A percentile compares a stretch with the other conserved stretches of the same genome.
phyloP scores from a whole-genome alignment of 768 basidiomycete species.

The Suillus americanus region DNA sequence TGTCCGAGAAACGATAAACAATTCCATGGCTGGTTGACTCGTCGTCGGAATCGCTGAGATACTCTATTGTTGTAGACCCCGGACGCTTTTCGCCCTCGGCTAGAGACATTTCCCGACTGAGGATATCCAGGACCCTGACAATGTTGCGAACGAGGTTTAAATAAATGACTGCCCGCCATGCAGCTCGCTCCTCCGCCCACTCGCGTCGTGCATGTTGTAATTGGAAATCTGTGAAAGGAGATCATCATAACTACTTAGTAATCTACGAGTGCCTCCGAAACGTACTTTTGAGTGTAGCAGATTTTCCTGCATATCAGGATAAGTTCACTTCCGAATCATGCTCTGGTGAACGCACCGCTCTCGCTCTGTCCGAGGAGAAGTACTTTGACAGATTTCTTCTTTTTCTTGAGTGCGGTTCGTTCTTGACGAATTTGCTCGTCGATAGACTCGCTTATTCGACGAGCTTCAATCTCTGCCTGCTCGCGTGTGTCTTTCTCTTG shows the following conservation, averaged over 20 bases:
- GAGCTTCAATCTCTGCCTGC: slow-evolving; percentile 60
- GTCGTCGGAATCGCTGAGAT: slow-evolving; percentile 13
- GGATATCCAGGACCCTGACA: slow-evolving; percentile 57
- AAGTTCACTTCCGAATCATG: slow-evolving; percentile 13
- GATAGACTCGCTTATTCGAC: slow-evolving; percentile 67
- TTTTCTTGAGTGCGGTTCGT: slow-evolving; percentile 54
- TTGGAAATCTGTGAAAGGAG: slow-evolving; percentile 57
- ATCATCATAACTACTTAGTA: slow-evolving; percentile 13
- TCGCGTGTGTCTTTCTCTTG: slow-evolving; percentile 57
- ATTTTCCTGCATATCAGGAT: slow-evolving; percentile 47
- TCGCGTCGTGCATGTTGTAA: slow-evolving; percentile 68
- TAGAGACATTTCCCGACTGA: slow-evolving; percentile 56
- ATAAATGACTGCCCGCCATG: slow-evolving; percentile 76
- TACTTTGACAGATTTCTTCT: slow-evolving; percentile 69
- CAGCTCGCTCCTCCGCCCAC: slow-evolving; percentile 66
- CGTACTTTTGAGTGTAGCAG: slow-evolving; percentile 76
- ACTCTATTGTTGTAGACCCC: not conserved
- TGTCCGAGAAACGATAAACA: slow-evolving; percentile 52
- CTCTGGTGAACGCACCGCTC: slow-evolving; percentile 43
- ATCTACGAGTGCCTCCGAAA: slow-evolving; percentile 1
- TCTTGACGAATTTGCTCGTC: slow-evolving; percentile 72
- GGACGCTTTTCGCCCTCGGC: slow-evolving; percentile 24
- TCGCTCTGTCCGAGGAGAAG: slow-evolving; percentile 76
- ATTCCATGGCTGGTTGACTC: slow-evolving; percentile 14
- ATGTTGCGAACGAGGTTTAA: slow-evolving; percentile 80